Percentiles rank a stretch among this genome's conserved stretches.
phyloP scores from a whole-genome alignment of 2,329 filamentous ascomycete genomes.

The Trichoderma atroviride region DNA sequence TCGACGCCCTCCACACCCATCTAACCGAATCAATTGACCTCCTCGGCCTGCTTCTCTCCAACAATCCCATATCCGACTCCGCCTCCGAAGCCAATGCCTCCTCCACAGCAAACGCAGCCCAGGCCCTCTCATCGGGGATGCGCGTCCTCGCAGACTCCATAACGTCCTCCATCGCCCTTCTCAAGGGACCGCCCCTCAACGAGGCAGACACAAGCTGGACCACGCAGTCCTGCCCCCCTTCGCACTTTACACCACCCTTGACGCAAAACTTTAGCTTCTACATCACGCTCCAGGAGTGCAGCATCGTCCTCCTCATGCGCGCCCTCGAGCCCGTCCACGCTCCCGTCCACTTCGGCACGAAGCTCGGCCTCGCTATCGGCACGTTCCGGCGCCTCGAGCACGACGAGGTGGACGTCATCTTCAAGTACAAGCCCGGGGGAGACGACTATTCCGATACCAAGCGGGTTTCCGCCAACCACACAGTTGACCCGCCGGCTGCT shows the following conservation, averaged over 20 bases:
- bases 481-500: slow-evolving; percentile 32
- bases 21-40: slow-evolving; percentile 84
- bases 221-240: slow-evolving; percentile 46
- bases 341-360: slow-evolving; percentile 63
- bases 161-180: slow-evolving; percentile 52
- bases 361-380: slow-evolving; percentile 70
- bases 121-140: slow-evolving; percentile 59
- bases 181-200: slow-evolving; percentile 56
- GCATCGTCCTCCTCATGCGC: slow-evolving; percentile 69
- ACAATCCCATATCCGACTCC: background rate
- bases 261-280: slow-evolving; percentile 73
- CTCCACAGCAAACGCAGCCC: slow-evolving; percentile 57
- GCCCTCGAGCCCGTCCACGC: slow-evolving; percentile 68
- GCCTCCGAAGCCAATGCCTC: slow-evolving; percentile 50
- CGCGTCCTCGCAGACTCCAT: slow-evolving; percentile 59
- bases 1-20: slow-evolving; percentile 72
- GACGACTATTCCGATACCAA: slow-evolving; percentile 35
- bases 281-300: slow-evolving; percentile 69
- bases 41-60: slow-evolving; percentile 69
- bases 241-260: slow-evolving; percentile 48
- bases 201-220: slow-evolving; percentile 49
- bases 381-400: slow-evolving; percentile 67
- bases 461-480: slow-evolving; percentile 33
- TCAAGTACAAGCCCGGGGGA: slow-evolving; percentile 58
- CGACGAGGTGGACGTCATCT: slow-evolving; percentile 79